Evolutionary conservation across 2,329 filamentous ascomycete genomes (phyloP), one percentile per base, ranked within the genome.

Genomic region (Penicillium paneum): DNA sequence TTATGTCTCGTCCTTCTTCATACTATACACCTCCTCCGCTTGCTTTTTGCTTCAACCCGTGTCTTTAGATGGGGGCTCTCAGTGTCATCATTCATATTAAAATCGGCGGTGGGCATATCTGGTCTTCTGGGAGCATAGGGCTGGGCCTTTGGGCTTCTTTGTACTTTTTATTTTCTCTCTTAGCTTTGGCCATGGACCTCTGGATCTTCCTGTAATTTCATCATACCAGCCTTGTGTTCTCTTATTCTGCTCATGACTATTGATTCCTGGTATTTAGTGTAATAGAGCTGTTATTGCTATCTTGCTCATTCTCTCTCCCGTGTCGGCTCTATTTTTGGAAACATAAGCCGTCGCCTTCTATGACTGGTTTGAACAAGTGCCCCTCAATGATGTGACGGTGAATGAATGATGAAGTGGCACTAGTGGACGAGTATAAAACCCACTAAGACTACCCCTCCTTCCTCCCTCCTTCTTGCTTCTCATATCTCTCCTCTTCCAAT

Each of bases 101-200:
- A 40, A 34, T 29, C 39, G 52, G 49, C 51, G 54, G 42, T 58
- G 57, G 39, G 52, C 49, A 56, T 61, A 54, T 54, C 39, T 56
- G 50, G 36, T 61, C 57, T 57, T 60, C 54, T 58, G 45, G 57
- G 57, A 52, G 49, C 45, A 55, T 45, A 52, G 53, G 59, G 46
- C 41, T 45, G 46, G 51, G 21, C 36, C 50, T 40, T 55, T 48
- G 55, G 44, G 36, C 40, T 48, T 53, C 31, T 34, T 26, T 54
- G 49, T 55, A 51, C 40, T 56, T 51, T 55, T 54, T 54, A 26
- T 28, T n/a, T 12, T 48, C 49, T 50, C 42, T 52, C 24, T 19
- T 24, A 26, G 41, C 24, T 43, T 41, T 45, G 41, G 35, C 34
- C 12, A n/a, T 46, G 48, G 40, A 12, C 34, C 31, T 36, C 40